These are phyloP conservation scores for Paraconiothyrium brasiliense DNA, from an alignment of 2,329 filamentous ascomycete species.

Conservation along the genomic window DNA sequence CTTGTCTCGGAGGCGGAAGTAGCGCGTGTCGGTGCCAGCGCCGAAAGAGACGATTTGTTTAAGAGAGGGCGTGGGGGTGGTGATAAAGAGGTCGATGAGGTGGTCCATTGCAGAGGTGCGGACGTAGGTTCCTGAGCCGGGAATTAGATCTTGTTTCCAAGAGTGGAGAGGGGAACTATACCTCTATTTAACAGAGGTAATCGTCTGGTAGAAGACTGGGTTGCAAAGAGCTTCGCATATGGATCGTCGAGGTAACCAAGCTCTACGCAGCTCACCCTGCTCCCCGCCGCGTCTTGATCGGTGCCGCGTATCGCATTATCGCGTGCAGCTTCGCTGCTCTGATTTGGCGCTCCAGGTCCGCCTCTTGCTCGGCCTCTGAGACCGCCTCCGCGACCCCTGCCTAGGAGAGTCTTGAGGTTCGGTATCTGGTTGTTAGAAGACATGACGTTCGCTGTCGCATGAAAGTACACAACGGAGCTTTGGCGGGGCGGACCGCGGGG, in stretches of 20 bases:
- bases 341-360: slow-evolving; percentile 30
- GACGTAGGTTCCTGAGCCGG: slow-evolving; percentile 81
- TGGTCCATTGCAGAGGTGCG: slow-evolving; percentile 84
- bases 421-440: slow-evolving; percentile 72
- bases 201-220: slow-evolving; percentile 66
- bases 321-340: slow-evolving; percentile 55
- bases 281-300: slow-evolving; percentile 89
- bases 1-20: slow-evolving; percentile 74
- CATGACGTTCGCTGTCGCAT: slow-evolving; percentile 60
- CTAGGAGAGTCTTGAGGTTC: slow-evolving; percentile 73
- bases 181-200: slow-evolving; percentile 95
- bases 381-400: slow-evolving; percentile 57
- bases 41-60: slow-evolving; percentile 91
- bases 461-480: slow-evolving; percentile 21
- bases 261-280: slow-evolving; percentile 86
- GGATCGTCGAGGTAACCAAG: slow-evolving; percentile 85
- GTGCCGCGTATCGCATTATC: slow-evolving; percentile 87
- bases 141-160: slow-evolving; percentile 10
- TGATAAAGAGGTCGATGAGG: slow-evolving; percentile 77
- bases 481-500: slow-evolving; percentile 39
- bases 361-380: slow-evolving; percentile 57
- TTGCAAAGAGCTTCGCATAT: slow-evolving; percentile 77
- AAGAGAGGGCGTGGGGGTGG: slow-evolving; percentile 45
- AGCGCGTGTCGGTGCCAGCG: slow-evolving; percentile 91
- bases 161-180: slow-evolving; percentile 45